phyloP scores from a whole-genome alignment of 228 moss, liverwort and hornwort species.

The Sphagnum magellanicum region DNA sequence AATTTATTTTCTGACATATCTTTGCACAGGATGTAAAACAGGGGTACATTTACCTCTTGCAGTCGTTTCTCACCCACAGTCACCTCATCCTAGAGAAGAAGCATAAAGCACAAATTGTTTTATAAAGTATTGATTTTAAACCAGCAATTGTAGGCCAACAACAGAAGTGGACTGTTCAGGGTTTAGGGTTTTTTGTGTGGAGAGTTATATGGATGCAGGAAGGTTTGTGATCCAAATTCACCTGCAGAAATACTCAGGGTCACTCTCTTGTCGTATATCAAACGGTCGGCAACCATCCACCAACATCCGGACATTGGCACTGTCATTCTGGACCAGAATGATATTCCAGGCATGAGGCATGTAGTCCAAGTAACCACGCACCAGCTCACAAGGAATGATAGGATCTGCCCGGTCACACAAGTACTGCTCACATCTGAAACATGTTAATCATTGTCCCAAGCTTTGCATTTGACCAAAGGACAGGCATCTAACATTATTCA shows the following conservation, averaged over 20 bases:
- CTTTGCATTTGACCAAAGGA: too few relatives aligned
- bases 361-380: constrained; percentile 92
- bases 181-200: too few relatives aligned
- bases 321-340: constrained; percentile 49
- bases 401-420: constrained; percentile 96
- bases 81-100: too few relatives aligned
- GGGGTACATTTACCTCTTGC: too few relatives aligned
- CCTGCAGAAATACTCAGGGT: constrained; percentile 95
- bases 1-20: too few relatives aligned
- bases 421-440: constrained; percentile 49
- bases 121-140: too few relatives aligned
- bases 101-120: too few relatives aligned
- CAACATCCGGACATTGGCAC: constrained; percentile 62
- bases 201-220: too few relatives aligned
- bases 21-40: too few relatives aligned
- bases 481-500: neutral
- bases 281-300: constrained; percentile 90
- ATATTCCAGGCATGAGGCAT: constrained; percentile 99
- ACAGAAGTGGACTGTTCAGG: too few relatives aligned
- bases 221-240: constrained; percentile 2
- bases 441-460: constrained; percentile 7
- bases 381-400: constrained; percentile 83
- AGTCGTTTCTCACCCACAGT: too few relatives aligned
- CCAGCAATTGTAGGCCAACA: too few relatives aligned
- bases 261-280: constrained; percentile 74